Evolutionary conservation across 495 filamentous ascomycete species (phyloP), one percentile per base, ranked within the genome.

Genomic region (Jackrogersella multiformis): DNA sequence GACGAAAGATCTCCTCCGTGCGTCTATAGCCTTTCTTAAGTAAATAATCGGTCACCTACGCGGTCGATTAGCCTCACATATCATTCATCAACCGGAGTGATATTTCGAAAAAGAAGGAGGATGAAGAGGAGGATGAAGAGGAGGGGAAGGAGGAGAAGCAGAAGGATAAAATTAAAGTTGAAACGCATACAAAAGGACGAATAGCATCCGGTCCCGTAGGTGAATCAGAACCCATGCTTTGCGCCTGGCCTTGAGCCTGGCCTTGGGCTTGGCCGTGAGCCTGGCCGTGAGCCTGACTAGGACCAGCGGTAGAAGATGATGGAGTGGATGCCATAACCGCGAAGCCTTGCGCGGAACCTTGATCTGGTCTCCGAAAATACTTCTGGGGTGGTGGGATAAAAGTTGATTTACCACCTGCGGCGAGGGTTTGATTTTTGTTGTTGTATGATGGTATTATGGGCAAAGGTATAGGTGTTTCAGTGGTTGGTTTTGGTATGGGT

Each of bases 11-110:
- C 12, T 94, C 92, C 73, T 99, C 95, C 0, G 95, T 98, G 20
- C 90, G 88, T 45, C 85, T 92, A 75, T 97, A 99, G 1, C 95
- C 95, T 72, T 97, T 97, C 78, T 99, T 99, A 48, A 90, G 87
- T 10, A 99, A 81, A 75, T 99, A 99, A 69, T 99, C 95, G 18
- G 97, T 95, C 30, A 99, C 93, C 93, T 96, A 59, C 28, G 12
- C 4, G 12, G 5, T 15, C 1, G 2, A 5, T 63, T 53, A 57
- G 62, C 18, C 5, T 48, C 10, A 26, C 10, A 13, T 34, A 48
- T n/a, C 12, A 15, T 28, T 30, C 10, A 48, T 4, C 13, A 30
- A 48, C 2, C 6, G 0, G 30, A 26, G 4, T 48, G 24, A 28
- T 46, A 18, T 18, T 32, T 51, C 2, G 15, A 30, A 21, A 20